Base-by-base conservation (phyloP, 306 rosid genomes). In the Parietaria judaica region DNA sequence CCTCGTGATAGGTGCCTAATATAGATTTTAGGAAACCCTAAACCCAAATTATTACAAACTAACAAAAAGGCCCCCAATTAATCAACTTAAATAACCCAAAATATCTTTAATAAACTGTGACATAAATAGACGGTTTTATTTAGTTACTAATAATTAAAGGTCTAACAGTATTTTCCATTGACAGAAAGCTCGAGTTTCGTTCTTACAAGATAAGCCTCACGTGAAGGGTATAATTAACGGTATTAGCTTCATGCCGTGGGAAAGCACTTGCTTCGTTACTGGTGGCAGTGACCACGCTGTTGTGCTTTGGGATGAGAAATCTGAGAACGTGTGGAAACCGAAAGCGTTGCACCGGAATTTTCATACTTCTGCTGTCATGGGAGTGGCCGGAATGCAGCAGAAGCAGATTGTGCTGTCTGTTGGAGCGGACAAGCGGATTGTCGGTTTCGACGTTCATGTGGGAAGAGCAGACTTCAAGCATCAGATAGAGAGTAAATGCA, bases 351-450 rank as follows among this genome's bases (percentile, higher is more conserved):
- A 88, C 75, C 76, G 80, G 70, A 78, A 72, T 66, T 60, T 80
- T 66, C 99, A 88, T 76, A 80, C 96, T 45, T 94, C 99, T 64
- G 97, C 99, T 64, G 97, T 94, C 66, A 94, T 94, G 99, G 99
- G 99, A 61, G 89, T 86, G 37, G 94, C 95, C 35, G 99, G 95
- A 66, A 76, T 94, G 88, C 86, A 70, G 66, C 95, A 94, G 54
- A 94, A 94, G 75, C 85, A 78, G 48, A 76, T 84, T 10, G 86
- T 94, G 58, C 77, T 92, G 64, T 92, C 99, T 52, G 95, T 70
- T 14, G 99, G 99, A 65, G 97, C 97, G 15, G 99, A 94, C 85
- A 86, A 41, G 79, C 83, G 94, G 72, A 80, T 94, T 63, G 48
- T 80, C 76, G 99, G 97, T 45, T 88, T 64, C 67, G 94, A 94